phyloP scores from a whole-genome alignment of 805 yeast species.

The Yarrowia sp. region DNA sequence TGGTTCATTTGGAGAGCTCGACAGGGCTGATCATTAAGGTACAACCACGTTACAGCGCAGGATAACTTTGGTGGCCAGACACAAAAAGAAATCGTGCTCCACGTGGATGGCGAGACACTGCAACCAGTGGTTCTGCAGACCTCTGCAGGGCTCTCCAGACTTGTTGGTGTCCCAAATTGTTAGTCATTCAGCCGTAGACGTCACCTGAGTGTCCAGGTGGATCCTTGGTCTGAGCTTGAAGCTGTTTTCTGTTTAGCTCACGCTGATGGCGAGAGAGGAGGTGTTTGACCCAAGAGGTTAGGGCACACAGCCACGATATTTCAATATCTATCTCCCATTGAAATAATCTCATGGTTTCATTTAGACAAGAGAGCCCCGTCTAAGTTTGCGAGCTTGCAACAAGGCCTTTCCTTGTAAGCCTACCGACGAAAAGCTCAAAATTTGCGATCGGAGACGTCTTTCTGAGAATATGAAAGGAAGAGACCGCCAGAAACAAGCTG shows the following conservation, averaged over 20 bases:
- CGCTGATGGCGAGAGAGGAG: not conserved
- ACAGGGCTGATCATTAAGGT: constrained; percentile 6
- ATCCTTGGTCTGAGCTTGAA: too few species aligned
- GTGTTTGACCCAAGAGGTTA: not conserved
- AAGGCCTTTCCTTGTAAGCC: not conserved
- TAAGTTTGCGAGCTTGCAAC: constrained; percentile 4
- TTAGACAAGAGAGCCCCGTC: not conserved
- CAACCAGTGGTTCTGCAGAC: too few species aligned
- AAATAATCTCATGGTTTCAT: constrained; percentile 1
- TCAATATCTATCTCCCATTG: not conserved
- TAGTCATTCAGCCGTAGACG: too few species aligned
- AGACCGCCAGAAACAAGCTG: not conserved
- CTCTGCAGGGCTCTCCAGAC: too few species aligned
- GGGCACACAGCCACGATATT: not conserved
- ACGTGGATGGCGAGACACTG: too few species aligned
- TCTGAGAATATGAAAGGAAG: not conserved
- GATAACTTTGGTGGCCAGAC: too few species aligned
- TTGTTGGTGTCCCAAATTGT: too few species aligned
- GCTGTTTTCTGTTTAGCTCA: too few species aligned
- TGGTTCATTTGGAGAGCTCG: too few species aligned
- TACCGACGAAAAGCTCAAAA: not conserved
- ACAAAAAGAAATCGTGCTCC: too few species aligned
- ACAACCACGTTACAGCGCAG: not conserved
- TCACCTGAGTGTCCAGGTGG: too few species aligned
- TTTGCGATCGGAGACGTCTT: not conserved